Evolutionary conservation across 192 early-diverging fungal species (phyloP).

Genomic region (Coemansia brasiliensis): DNA sequence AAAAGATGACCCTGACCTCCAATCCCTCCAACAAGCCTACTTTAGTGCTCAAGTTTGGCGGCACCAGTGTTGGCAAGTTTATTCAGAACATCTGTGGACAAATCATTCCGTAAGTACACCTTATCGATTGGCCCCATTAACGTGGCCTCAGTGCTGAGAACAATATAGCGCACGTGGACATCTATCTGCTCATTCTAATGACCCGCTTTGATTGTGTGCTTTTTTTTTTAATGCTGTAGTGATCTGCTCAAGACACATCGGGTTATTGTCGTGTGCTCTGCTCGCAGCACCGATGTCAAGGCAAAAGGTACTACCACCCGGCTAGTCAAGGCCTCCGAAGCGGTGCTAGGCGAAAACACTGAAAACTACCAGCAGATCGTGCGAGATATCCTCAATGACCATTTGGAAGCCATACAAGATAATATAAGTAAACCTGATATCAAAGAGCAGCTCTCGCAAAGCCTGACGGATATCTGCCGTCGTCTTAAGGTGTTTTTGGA

Average conservation of each 20-base stretch:
- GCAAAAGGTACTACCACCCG: conserved; percentile 86
- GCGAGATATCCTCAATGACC: conserved; percentile 77
- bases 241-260: conserved; percentile 71
- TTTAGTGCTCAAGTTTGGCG: conserved; percentile 93
- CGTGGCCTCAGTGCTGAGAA: conserved; percentile 9
- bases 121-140: neutral
- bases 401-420: conserved; percentile 67
- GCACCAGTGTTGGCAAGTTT: conserved; percentile 91
- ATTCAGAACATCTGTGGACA: conserved; percentile 67
- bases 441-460: conserved; percentile 54
- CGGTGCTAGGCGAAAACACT: conserved; percentile 32
- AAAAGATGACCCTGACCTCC: conserved; percentile 10
- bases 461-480: conserved; percentile 76
- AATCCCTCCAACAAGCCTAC: conserved; percentile 56
- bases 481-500: conserved; percentile 83
- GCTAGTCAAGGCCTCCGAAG: conserved; percentile 53
- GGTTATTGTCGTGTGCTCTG: conserved; percentile 93
- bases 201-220: neutral
- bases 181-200: conserved; percentile 5
- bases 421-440: conserved; percentile 59
- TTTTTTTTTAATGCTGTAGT: no score
- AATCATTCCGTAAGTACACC: conserved; percentile 79
- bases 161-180: neutral
- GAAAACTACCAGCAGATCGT: conserved; percentile 73
- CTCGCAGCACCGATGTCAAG: conserved; percentile 87